Conservation (phyloP, 306 rosid genomes). For the Arachis stenosperma region DNA sequence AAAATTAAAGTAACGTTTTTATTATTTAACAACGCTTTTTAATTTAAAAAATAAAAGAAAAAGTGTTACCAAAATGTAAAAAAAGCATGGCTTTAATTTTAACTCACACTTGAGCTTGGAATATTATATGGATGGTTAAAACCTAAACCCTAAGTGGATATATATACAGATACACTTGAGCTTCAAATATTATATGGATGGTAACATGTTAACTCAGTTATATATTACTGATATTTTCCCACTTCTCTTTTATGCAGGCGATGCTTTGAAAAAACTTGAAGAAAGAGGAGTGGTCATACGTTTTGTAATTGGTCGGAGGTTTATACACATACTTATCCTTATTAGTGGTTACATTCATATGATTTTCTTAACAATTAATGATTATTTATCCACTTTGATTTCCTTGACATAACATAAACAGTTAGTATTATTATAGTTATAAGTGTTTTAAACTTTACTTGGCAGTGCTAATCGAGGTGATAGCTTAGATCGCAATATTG, state of each 20-base stretch:
- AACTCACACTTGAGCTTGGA: no score
- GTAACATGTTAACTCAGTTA: conserved; percentile 19
- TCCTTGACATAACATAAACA: conserved; percentile 15
- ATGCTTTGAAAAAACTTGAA: conserved; percentile 88
- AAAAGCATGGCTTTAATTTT: no score
- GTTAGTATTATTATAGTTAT: conserved; percentile 1
- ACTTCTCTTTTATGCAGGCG: conserved; percentile 58
- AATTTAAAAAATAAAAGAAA: no score
- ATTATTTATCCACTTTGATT: conserved; percentile 23
- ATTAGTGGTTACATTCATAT: conserved; percentile 11
- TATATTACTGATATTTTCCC: conserved; percentile 24
- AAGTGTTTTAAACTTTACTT: conserved; percentile 32
- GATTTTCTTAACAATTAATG: conserved; percentile 34
- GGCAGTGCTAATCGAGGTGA: conserved; percentile 92
- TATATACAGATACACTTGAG: neutral
- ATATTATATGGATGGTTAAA: no score
- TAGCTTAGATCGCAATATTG: conserved; percentile 94
- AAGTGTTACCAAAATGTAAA: no score
- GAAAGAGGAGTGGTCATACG: conserved; percentile 94
- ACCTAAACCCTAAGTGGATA: no score
- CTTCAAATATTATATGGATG: conserved; percentile 25
- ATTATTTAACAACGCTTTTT: no score
- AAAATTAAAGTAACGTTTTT: no score
- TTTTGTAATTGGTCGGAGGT: conserved; percentile 98
- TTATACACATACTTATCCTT: conserved; percentile 56